Evolutionary conservation across 2,329 filamentous ascomycete species (phyloP), one percentile per base, ranked within the genome.

Genomic region (Hyphodiscus sp.): DNA sequence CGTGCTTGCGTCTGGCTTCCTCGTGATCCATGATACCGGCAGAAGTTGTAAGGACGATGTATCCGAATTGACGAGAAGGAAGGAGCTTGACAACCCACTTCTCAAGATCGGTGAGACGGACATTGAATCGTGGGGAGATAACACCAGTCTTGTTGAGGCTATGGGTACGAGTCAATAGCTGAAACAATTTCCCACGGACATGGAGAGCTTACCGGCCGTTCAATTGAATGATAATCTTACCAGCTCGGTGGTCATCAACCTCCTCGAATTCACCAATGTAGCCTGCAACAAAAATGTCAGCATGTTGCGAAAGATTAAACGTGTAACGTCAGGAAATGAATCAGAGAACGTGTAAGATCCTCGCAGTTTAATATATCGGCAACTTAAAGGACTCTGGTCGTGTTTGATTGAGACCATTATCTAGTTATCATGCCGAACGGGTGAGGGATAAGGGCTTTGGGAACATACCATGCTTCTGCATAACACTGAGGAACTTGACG

Each of bases 21-120:
- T 99, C 94, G 82, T 99, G 94, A 82, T 99, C 94, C 92, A 99
- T 97, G 77, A 99, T 99, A 76, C 94, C 94, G 63, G 94, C 91
- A 58, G 91, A 96, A 78, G 94, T 99, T 76, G 94, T 99, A 71
- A 99, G 87, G 77, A 99, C 91, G 72, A 99, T 90, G 81, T 91
- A 96, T 72, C 94, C 94, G 83, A 99, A 99, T 80, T 99, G 94
- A 96, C 94, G 94, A 66, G 94, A 91, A 66, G 94, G 94, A 63
- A 99, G 85, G 73, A 99, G 88, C 86, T 95, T 95, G 80, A 95
- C 90, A 70, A 97, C 91, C 94, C 94, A 99, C 84, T 97, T 96
- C 89, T 99, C 94, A 73, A 99, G 84, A 70, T 99, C 94, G 71
- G 82, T 79, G 71, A 99, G 91, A 76, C 92, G 91, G 77, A 99